phyloP scores from a whole-genome alignment of 306 rosid genomes.

The Hippophae gyantsensis region DNA sequence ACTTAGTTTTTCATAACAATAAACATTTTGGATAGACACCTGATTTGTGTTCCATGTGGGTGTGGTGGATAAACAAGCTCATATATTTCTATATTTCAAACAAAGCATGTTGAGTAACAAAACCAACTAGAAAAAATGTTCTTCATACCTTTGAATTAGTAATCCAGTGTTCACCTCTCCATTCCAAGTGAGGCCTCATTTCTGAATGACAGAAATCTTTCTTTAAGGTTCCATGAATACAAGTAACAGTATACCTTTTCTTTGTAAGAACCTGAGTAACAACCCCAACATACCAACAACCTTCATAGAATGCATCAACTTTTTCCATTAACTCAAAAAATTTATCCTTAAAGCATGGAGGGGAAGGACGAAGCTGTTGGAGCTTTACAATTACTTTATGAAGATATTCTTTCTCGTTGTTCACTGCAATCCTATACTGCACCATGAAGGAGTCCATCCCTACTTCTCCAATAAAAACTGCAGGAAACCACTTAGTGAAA shows the following conservation, averaged over 20 bases:
- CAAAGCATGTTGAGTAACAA: neutral
- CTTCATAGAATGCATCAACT: conserved; percentile 9
- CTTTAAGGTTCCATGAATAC: neutral
- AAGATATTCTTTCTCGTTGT: neutral
- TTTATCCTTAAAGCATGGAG: neutral
- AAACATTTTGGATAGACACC: too few relatives aligned
- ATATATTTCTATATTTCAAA: neutral
- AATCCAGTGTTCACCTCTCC: conserved; percentile 2
- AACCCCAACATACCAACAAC: conserved; percentile 17
- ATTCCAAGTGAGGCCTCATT: conserved; percentile 11
- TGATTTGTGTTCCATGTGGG: too few relatives aligned
- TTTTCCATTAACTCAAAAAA: neutral
- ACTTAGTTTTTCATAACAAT: too few relatives aligned
- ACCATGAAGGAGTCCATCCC: conserved; percentile 7
- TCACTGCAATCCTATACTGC: neutral
- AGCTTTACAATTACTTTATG: neutral
- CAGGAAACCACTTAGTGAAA: conserved; percentile 10
- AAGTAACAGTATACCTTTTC: neutral
- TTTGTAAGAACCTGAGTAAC: neutral
- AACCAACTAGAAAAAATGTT: neutral
- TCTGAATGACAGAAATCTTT: conserved; percentile 5
- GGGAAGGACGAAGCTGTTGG: conserved; percentile 18
- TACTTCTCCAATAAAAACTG: conserved; percentile 12
- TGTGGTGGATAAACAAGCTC: too few relatives aligned
- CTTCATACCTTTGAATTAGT: neutral